Conservation (phyloP, 2,329 filamentous ascomycete genomes). For the Biscogniauxia sp. region DNA sequence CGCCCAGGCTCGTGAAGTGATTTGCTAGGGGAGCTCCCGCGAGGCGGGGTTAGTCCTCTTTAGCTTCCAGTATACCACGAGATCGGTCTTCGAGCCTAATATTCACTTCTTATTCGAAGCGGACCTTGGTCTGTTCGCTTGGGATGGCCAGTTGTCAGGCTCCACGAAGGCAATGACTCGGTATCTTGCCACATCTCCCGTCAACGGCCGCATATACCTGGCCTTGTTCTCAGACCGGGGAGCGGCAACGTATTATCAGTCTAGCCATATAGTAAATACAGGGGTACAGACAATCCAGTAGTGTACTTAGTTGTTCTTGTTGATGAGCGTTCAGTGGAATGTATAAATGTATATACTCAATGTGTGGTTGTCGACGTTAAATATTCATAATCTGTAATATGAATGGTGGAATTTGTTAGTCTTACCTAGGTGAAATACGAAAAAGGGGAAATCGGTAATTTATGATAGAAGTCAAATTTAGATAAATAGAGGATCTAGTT, state of each 20-base stretch:
- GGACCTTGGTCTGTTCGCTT: not conserved
- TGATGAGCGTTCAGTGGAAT: too few relatives aligned
- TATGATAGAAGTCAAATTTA: too few relatives aligned
- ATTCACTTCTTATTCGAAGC: not conserved
- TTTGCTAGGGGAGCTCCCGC: not conserved
- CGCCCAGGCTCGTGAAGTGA: slow-evolving; percentile 1
- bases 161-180: not conserved
- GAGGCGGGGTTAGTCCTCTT: not conserved
- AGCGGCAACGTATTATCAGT: slow-evolving; percentile 3
- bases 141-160: not conserved
- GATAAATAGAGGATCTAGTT: too few relatives aligned
- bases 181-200: not conserved
- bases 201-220: slow-evolving; percentile 4
- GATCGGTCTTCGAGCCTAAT: not conserved
- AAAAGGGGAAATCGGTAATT: too few relatives aligned
- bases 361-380: too few relatives aligned
- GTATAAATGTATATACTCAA: too few relatives aligned
- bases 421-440: too few relatives aligned
- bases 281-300: too few relatives aligned
- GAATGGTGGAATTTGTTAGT: too few relatives aligned
- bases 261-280: not conserved
- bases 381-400: too few relatives aligned
- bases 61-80: not conserved
- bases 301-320: too few relatives aligned
- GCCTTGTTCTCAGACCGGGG: not conserved